Percentiles rank a stretch among this genome's conserved stretches.
Conservation (phyloP, 2,329 filamentous ascomycete species). For the Penicillium concentricum region DNA sequence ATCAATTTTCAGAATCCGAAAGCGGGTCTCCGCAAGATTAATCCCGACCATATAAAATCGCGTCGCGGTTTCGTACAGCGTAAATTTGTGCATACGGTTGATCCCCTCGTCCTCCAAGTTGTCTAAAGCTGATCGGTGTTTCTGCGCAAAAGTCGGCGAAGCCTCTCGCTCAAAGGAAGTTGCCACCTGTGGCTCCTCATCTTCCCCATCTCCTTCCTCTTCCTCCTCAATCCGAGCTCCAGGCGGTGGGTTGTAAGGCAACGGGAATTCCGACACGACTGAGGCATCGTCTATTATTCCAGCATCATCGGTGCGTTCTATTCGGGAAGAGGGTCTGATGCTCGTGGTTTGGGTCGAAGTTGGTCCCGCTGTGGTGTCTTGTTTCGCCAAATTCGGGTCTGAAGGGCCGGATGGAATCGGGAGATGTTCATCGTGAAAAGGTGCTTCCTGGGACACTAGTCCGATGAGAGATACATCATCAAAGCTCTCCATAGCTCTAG, state of each 20-base stretch:
- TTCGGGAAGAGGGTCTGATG: neutral
- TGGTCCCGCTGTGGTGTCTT: conserved; percentile 10
- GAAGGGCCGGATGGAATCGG: neutral
- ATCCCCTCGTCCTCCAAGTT: conserved; percentile 48
- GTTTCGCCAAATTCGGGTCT: conserved; percentile 13
- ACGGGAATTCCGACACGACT: conserved; percentile 26
- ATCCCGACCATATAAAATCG: conserved; percentile 93
- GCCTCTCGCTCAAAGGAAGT: conserved; percentile 47
- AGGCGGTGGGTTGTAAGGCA: conserved; percentile 34
- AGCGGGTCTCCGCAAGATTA: conserved; percentile 83
- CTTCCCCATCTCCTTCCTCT: conserved; percentile 39
- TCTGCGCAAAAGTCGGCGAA: conserved; percentile 38
- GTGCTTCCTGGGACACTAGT: conserved; percentile 15
- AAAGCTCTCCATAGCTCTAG: conserved; percentile 39
- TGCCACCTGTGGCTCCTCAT: conserved; percentile 46
- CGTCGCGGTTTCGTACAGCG: conserved; percentile 91
- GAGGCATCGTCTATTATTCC: conserved; percentile 18
- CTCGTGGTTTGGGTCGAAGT: conserved; percentile 15
- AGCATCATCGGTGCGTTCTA: conserved; percentile 16
- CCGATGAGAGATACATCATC: conserved; percentile 35
- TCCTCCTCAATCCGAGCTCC: conserved; percentile 33
- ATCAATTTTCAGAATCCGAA: conserved; percentile 92
- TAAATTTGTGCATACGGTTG: conserved; percentile 86
- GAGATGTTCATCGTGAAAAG: conserved; percentile 17
- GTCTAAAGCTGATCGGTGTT: conserved; percentile 36